phyloP scores from a whole-genome alignment of 1,284 basidiomycete genomes.

The Fistulinella staudtii region DNA sequence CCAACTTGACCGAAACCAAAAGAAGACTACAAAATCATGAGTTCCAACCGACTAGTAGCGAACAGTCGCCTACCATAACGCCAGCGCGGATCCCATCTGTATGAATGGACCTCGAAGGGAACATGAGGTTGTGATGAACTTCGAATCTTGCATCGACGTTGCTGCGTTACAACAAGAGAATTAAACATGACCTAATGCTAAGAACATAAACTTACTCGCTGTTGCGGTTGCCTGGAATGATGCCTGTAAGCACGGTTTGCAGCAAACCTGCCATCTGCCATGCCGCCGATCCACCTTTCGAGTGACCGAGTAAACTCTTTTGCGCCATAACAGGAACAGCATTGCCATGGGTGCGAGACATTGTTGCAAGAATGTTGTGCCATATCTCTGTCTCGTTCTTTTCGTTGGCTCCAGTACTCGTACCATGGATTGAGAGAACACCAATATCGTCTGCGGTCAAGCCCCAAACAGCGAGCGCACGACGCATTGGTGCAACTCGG shows the following conservation, averaged over 20 bases:
- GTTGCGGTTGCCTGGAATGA: conserved; percentile 96
- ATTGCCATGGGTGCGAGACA: conserved; percentile 89
- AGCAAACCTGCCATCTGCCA: conserved; percentile 96
- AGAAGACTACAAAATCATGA: conserved; percentile 61
- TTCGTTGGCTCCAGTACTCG: conserved; percentile 96
- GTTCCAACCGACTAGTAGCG: background rate
- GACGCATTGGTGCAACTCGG: conserved; percentile 84
- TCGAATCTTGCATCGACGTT: conserved; percentile 94
- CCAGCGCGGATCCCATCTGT: conserved; percentile 91
- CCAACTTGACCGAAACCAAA: conserved; percentile 99
- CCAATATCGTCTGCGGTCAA: conserved; percentile 91
- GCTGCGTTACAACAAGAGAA: conserved; percentile 35
- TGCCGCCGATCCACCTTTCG: conserved; percentile 95
- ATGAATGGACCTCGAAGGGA: conserved; percentile 94
- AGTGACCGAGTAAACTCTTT: conserved; percentile 94
- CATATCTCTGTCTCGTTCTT: conserved; percentile 98
- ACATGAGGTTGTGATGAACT: conserved; percentile 88
- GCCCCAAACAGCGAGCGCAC: conserved; percentile 95
- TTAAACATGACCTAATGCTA: conserved; percentile 16
- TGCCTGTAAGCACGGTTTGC: conserved; percentile 81
- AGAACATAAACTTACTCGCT: conserved; percentile 64
- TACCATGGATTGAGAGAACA: conserved; percentile 87
- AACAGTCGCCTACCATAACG: conserved; percentile 60
- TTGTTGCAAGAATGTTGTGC: conserved; percentile 88
- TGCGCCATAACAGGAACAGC: conserved; percentile 97